phyloP scores from a whole-genome alignment of 2,329 filamentous ascomycete species.

The Venturia pyrina region DNA sequence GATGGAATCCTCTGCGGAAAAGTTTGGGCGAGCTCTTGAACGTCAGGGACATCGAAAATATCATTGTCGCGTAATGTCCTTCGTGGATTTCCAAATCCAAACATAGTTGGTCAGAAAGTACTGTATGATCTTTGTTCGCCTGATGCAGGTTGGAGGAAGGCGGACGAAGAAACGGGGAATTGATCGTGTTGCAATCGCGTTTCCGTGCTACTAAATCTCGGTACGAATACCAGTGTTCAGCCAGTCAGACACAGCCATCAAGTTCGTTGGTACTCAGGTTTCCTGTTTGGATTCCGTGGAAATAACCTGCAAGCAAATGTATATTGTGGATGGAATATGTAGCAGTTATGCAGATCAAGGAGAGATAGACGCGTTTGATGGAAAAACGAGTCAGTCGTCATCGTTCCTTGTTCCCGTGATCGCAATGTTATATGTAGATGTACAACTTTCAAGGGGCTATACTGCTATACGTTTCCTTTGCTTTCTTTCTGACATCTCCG shows the following conservation, averaged over 20 bases:
- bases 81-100: not conserved
- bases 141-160: not conserved
- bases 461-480: not conserved
- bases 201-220: not conserved
- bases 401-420: not conserved
- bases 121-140: not conserved
- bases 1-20: conserved; percentile 2
- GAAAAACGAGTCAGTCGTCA: not conserved
- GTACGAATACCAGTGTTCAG: not conserved
- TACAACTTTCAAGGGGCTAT: not conserved
- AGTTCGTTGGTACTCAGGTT: not conserved
- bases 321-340: not conserved
- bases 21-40: not conserved
- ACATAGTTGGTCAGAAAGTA: not conserved
- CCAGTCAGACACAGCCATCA: not conserved
- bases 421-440: not conserved
- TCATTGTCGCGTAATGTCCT: not conserved
- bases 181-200: not conserved
- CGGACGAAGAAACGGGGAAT: not conserved
- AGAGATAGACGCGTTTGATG: not conserved
- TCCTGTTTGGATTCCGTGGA: not conserved
- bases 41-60: conserved; percentile 7
- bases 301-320: not conserved
- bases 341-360: not conserved
- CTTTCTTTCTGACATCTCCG: not conserved